Percentiles rank a stretch among this genome's conserved stretches.
Evolutionary conservation across 805 yeast genomes (phyloP).

Genomic region (Candida sonorensis): DNA sequence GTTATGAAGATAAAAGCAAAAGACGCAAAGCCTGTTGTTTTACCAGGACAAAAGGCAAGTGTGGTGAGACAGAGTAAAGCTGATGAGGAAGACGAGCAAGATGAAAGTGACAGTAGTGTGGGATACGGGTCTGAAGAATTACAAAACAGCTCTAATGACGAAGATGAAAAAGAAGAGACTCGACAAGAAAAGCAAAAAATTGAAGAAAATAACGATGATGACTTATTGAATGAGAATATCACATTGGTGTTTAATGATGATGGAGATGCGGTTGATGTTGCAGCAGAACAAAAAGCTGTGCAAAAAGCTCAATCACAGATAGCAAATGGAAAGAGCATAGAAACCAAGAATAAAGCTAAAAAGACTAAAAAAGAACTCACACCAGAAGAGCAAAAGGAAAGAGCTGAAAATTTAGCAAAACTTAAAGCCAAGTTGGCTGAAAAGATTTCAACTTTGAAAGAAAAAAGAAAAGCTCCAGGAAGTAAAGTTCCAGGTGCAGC

Average conservation of each 20-base stretch:
- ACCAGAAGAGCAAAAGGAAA: conserved; percentile 44
- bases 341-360: conserved; percentile 2
- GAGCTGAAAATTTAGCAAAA: conserved; percentile 51
- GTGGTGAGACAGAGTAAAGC: conserved; percentile 1
- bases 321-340: too few species aligned
- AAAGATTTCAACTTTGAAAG: conserved; percentile 63
- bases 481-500: conserved; percentile 75
- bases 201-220: conserved; percentile 7
- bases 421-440: conserved; percentile 74
- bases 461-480: conserved; percentile 90
- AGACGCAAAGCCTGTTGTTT: conserved; percentile 42
- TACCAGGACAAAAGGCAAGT: conserved; percentile 23
- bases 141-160: conserved; percentile 7
- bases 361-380: conserved; percentile 24
- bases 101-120: conserved; percentile 40
- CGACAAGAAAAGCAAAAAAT: conserved; percentile 1
- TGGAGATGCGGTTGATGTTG: conserved; percentile 41
- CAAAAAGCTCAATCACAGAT: too few species aligned
- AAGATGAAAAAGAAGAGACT: conserved; percentile 6
- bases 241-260: conserved; percentile 64
- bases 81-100: conserved; percentile 32
- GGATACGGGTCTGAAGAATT: conserved; percentile 7
- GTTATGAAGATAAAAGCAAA: conserved; percentile 48
- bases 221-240: conserved; percentile 7
- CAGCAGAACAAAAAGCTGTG: conserved; percentile 8